Percentiles rank a stretch among this genome's conserved stretches.
Conservation (phyloP, 768 basidiomycete species). For the Hypholoma fasciculare region DNA sequence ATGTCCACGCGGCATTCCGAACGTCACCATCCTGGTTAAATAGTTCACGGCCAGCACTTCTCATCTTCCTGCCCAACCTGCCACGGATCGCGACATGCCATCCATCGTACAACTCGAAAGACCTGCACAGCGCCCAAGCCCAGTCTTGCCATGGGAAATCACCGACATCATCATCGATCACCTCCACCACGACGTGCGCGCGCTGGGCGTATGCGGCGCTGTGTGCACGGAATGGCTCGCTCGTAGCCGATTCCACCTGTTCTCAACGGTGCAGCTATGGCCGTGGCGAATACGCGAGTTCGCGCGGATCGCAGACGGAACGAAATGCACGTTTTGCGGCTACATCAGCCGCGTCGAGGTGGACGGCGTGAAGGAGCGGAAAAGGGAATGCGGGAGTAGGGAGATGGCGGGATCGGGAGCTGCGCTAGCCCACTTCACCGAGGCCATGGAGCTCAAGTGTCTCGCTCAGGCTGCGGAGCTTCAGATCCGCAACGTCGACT, state of each 20-base stretch:
- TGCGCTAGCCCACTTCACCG: conserved; percentile 8
- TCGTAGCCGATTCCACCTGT: conserved; percentile 30
- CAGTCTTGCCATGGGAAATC: conserved; percentile 28
- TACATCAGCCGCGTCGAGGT: conserved; percentile 27
- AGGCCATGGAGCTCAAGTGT: conserved; percentile 19
- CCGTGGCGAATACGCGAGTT: conserved; percentile 25
- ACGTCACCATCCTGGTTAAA: neutral
- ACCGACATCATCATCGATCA: conserved; percentile 35
- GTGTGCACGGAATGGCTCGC: conserved; percentile 33
- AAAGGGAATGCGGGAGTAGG: neutral
- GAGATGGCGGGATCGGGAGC: neutral
- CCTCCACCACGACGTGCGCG: conserved; percentile 22
- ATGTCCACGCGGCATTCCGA: neutral
- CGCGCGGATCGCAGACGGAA: conserved; percentile 20
- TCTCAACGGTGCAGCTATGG: conserved; percentile 29
- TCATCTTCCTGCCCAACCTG: too few species aligned
- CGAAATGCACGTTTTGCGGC: conserved; percentile 24
- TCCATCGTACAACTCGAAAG: neutral
- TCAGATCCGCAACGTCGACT: conserved; percentile 27
- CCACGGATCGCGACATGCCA: neutral
- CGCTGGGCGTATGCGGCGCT: conserved; percentile 25
- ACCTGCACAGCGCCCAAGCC: conserved; percentile 9
- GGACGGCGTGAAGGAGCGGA: conserved; percentile 16
- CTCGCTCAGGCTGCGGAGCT: conserved; percentile 20
- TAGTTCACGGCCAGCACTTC: too few species aligned